Evolutionary conservation across 2,329 filamentous ascomycete genomes (phyloP), one percentile per base, ranked within the genome.

Genomic region (Colletotrichum graminicola): DNA sequence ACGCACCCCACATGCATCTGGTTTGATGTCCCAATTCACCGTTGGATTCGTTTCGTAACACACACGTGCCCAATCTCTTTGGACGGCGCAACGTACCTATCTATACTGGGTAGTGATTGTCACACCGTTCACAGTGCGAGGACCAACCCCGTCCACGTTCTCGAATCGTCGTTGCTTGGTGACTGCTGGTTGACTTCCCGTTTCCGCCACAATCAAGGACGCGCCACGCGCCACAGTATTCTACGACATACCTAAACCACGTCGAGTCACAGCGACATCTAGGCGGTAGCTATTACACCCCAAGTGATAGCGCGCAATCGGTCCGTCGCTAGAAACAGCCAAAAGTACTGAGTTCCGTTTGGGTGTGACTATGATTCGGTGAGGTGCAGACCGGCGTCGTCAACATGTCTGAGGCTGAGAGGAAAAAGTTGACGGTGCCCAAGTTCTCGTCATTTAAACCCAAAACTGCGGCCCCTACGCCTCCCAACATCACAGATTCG

Each of bases 381-480:
- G 69, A 69, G 65, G 59, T 55, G 59, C 56, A 36, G 41, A 34
- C 36, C 32, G 49, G 66, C 54, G 45, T 51, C 7, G 62, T 59
- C 36, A 43, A 66, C 2, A 72, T 72, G 70, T 65, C 70, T 21
- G 67, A 47, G 16, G 55, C n/a, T 29, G 67, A 39, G 29, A 61
- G 49, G 2, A 62, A 62, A 16, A 72, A 59, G 67, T 72, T 71
- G 70, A 71, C 75, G 34, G 84, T 92, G 29, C 93, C 93, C 12
- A 94, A 91, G 76, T 95, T 95, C 77, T 85, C 89, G 26, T 95
- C 93, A 73, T 95, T 95, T 83, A 91, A 88, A 75, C 62, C 88
- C 87, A 72, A 87, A 86, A 72, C 65, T 76, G 16, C 63, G 68
- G 21, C 12, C 73, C 39, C 73, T 75, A 23, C 59, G 52, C 62